These are phyloP conservation scores for Malania oleifera DNA, from an alignment of 164 flowering plant species.

Conservation along the genomic window DNA sequence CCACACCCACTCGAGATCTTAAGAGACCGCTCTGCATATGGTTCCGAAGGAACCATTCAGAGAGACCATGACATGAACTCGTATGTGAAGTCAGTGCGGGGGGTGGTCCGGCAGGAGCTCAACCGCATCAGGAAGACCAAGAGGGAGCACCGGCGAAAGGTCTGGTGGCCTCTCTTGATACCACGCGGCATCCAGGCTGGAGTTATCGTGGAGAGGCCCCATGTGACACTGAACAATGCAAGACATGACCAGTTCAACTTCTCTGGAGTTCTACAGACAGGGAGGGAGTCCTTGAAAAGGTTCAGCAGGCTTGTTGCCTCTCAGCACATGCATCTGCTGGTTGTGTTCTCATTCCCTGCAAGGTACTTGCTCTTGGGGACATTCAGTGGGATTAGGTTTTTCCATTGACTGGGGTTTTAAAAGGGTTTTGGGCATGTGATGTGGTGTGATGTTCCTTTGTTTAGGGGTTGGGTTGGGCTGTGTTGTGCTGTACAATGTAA, in stretches of 20 bases:
- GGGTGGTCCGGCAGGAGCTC: conserved; percentile 70
- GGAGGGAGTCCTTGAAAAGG: conserved; percentile 59
- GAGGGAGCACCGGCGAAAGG: conserved; percentile 51
- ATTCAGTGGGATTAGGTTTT: conserved; percentile 19
- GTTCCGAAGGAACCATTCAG: conserved; percentile 76
- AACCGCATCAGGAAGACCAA: conserved; percentile 50
- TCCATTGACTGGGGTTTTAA: conserved; percentile 12
- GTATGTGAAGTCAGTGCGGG: conserved; percentile 56
- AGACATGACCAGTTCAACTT: conserved; percentile 36
- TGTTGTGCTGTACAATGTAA: conserved; percentile 2
- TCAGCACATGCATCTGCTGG: conserved; percentile 59
- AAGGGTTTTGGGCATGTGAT: no score
- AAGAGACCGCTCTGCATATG: conserved; percentile 82
- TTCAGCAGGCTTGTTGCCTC: conserved; percentile 69
- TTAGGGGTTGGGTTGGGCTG: conserved; percentile 1
- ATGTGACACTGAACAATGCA: not conserved
- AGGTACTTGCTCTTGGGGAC: conserved; percentile 41
- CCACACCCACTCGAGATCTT: conserved; percentile 96
- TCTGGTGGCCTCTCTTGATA: conserved; percentile 72
- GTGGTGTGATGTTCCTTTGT: no score
- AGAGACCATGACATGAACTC: conserved; percentile 94
- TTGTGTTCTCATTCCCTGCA: conserved; percentile 65
- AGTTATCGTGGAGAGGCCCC: conserved; percentile 22
- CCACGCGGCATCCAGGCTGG: conserved; percentile 23
- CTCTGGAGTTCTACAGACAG: conserved; percentile 40